Evolutionary conservation across 179 eudicot species (phyloP).

Genomic region (Beta corolliflora): DNA sequence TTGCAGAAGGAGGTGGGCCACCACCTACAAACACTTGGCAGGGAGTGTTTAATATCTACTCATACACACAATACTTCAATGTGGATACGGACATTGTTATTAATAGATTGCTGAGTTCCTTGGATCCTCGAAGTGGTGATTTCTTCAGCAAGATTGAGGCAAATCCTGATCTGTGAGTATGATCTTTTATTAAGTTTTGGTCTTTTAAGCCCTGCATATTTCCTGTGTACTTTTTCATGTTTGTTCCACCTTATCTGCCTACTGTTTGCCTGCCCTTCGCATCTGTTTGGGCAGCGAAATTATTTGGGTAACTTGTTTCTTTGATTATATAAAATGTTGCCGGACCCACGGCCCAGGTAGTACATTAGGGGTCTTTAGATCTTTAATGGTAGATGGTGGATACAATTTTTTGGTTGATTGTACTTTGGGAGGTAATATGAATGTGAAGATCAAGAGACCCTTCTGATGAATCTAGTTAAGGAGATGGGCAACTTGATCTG

Average conservation of each 20-base stretch:
- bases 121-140: conserved; percentile 81
- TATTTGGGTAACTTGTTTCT: neutral
- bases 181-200: conserved; percentile 2
- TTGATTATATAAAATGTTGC: too few relatives aligned
- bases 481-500: too few relatives aligned
- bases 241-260: neutral
- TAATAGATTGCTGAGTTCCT: conserved; percentile 74
- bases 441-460: neutral
- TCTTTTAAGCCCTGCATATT: neutral
- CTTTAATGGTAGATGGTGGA: neutral
- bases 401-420: neutral
- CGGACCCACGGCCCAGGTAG: neutral
- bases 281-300: neutral
- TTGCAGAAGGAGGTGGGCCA: conserved; percentile 67
- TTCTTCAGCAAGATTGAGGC: conserved; percentile 87
- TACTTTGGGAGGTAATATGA: neutral
- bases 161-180: conserved; percentile 96
- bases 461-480: neutral
- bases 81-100: conserved; percentile 86
- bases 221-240: neutral
- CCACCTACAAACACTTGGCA: conserved; percentile 71
- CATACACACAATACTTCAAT: conserved; percentile 87
- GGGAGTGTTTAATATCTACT: conserved; percentile 77
- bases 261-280: neutral
- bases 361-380: neutral